Base-by-base conservation (phyloP, 2,329 filamentous ascomycete genomes). In the Colletotrichum melonis region DNA sequence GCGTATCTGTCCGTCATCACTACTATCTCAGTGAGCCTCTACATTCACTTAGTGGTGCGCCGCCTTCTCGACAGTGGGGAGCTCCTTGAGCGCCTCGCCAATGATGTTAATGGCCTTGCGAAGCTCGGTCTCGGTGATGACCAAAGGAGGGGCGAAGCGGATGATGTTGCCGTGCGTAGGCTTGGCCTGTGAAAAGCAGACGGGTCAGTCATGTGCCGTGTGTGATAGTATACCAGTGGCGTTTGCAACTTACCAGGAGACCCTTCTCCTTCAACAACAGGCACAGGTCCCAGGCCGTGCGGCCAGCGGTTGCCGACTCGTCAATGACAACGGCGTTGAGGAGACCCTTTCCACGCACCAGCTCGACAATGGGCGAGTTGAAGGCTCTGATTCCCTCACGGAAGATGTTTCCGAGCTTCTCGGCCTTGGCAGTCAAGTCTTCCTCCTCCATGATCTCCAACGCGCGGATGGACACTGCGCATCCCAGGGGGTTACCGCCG, bases 111-210 rank as follows among this genome's bases (percentile, higher is more conserved):
- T 82, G 1, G 96, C 93, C 80, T 91, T 90, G 77, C 91, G 88
- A 76, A 99, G 92, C 85, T 99, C 91, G 73, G 92, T 90, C 80
- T 98, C 95, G 30, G 92, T 95, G 79, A 99, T 98, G 76, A 99
- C 95, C 67, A 99, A 88, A 24, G 97, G 97, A 59, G 97, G 97
- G n/a, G 97, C 97, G 75, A 99, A 93, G 71, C 97, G 94, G 82
- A 99, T 99, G 82, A 99, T 98, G 84, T 98, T 98, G 80, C 97
- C 93, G 84, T 99, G 97, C 7, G 97, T 99, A 35, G 97, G 97
- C 90, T 99, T 99, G 79, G 97, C 97, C 95, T 97, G 82, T 80
- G 73, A 70, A 69, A 69, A 81, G 79, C 76, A 42, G 14, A 74
- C 58, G 57, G 35, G 73, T 78, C 67, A 79, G 74, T 58, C 4